phyloP scores from a whole-genome alignment of 176 grass and related monocot species.

The Eremochloa ophiuroides region DNA sequence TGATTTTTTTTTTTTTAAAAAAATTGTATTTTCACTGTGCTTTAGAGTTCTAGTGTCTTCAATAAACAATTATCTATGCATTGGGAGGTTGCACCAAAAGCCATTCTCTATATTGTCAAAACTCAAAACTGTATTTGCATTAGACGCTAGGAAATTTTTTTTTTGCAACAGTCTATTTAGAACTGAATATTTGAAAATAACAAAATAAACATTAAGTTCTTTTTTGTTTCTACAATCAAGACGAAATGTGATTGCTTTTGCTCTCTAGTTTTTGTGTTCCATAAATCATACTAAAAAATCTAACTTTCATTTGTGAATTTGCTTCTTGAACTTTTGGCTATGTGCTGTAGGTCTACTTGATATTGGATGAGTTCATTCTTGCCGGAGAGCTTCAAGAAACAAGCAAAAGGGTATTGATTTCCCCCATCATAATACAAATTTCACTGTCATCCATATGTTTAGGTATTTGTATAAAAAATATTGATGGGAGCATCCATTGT shows the following conservation, averaged over 20 bases:
- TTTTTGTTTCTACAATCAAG: background rate
- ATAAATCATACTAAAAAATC: background rate
- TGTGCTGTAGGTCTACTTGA: slow-evolving; percentile 81
- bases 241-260: background rate
- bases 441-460: background rate
- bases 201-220: background rate
- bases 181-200: slow-evolving; percentile 12
- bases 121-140: slow-evolving; percentile 7
- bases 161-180: background rate
- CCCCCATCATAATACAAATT: slow-evolving; percentile 12
- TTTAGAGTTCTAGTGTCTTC: background rate
- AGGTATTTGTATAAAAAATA: slow-evolving; percentile 1
- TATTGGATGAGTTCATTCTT: slow-evolving; percentile 99
- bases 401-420: slow-evolving; percentile 75
- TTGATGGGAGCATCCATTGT: background rate
- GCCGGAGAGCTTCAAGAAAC: slow-evolving; percentile 99
- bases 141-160: background rate
- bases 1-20: background rate
- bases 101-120: background rate
- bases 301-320: background rate
- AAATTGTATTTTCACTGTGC: background rate
- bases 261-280: background rate
- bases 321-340: background rate
- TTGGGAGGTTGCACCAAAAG: background rate
- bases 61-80: background rate